Base-by-base conservation (phyloP, 345 rosid species). In the Brassica incana region DNA sequence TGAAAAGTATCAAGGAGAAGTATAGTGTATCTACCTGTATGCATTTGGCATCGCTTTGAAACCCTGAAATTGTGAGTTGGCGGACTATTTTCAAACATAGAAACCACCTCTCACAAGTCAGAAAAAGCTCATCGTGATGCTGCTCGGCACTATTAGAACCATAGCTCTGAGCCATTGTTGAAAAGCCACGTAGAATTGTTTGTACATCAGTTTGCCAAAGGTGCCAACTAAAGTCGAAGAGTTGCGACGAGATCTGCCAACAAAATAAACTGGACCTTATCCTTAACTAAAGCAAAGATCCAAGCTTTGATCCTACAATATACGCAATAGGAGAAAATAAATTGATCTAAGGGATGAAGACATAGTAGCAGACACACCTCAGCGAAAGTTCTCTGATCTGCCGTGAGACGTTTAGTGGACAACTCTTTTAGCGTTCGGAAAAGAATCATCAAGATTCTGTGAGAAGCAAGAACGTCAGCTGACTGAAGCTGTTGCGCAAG, bases 121-220 rank as follows among this genome's bases (percentile, higher is more conserved):
- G 79, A 76, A 90, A 88, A 77, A 91, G 92, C 79, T 95, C 99
- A 78, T 88, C 93, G 30, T 85, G 91, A 84, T 84, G 91, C 80
- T 87, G 88, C 79, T 85, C 88, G 18, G 74, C 61, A 74, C 87
- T 74, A 86, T 83, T 87, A 65, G 90, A 71, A 80, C 81, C 84
- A 80, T 80, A 85, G 87, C 79, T 81, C 82, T 86, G 90, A 63
- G 83, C 66, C 78, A 90, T 85, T 29, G 90, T 74, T n/a, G 92
- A 86, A 80, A 95, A 90, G 62, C 96, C 93, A 68, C 75, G 87
- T 71, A 91, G 84, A 80, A 95, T 93, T 38, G 90, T 87, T 82
- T 91, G 95, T 77, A 89, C 88, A 88, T 95, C 98, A 78, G 87
- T 91, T 83, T 93, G 93, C 99, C 99, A 95, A 67, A 95, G 96